Conservation (phyloP, 2,329 filamentous ascomycete species). For the Botrytis aclada region DNA sequence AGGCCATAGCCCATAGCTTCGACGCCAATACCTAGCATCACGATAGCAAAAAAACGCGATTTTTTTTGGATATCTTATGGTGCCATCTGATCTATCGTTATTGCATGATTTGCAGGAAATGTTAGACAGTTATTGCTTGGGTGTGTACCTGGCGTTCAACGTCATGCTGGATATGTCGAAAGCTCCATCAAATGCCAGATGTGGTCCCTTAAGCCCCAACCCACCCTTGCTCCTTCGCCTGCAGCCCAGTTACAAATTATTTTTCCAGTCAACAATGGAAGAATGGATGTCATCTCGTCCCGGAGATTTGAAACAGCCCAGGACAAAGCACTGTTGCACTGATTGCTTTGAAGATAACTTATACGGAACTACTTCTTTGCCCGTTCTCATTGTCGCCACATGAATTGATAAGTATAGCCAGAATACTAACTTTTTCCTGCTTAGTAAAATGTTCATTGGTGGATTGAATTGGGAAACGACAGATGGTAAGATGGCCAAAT, state of each 20-base stretch:
- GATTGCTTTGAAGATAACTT: neutral
- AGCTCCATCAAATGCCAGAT: constrained; percentile 11
- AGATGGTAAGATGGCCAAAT: constrained; percentile 62
- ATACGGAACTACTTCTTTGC: constrained; percentile 13
- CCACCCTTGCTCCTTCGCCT: constrained; percentile 8
- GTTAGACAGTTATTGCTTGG: constrained; percentile 15
- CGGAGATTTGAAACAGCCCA: neutral
- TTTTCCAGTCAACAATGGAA: neutral
- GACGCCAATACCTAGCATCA: constrained; percentile 68
- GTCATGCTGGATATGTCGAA: constrained; percentile 6
- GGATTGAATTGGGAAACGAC: constrained; percentile 99
- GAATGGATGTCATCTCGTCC: constrained; percentile 3
- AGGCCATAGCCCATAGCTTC: constrained; percentile 52
- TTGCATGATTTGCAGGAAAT: constrained; percentile 28
- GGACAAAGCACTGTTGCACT: constrained; percentile 6
- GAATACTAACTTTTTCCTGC: constrained; percentile 33
- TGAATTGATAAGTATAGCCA: constrained; percentile 13
- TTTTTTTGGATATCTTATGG: constrained; percentile 40
- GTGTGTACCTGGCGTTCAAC: constrained; percentile 14
- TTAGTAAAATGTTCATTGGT: constrained; percentile 99
- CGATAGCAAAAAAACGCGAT: constrained; percentile 65
- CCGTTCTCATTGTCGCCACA: constrained; percentile 13
- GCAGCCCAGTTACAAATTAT: constrained; percentile 13
- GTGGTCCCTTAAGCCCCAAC: constrained; percentile 9
- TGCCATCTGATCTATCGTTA: constrained; percentile 37